Percentiles rank a stretch among this genome's conserved stretches.
phyloP scores from a whole-genome alignment of 202 grass and related monocot species.

The Panicum hallii region DNA sequence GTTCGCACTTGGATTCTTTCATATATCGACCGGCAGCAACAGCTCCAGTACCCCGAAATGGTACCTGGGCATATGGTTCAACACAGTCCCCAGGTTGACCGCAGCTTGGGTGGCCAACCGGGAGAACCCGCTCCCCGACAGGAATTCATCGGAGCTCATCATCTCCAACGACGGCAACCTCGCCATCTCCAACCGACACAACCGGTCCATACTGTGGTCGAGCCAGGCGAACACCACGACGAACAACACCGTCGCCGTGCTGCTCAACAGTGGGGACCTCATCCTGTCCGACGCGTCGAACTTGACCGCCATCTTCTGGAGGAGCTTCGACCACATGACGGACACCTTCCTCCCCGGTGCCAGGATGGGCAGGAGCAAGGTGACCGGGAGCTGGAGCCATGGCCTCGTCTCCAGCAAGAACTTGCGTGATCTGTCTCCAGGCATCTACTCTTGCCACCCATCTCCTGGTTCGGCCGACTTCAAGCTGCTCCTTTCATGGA shows the following conservation, averaged over 20 bases:
- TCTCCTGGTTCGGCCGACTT: not conserved
- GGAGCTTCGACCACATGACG: conserved; percentile 45
- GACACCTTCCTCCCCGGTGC: conserved; percentile 44
- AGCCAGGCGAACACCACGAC: conserved; percentile 8
- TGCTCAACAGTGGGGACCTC: not conserved
- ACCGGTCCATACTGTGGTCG: conserved; percentile 28
- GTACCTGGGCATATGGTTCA: no score
- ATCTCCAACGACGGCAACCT: no score
- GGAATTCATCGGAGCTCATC: no score
- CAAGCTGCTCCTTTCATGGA: conserved; percentile 33
- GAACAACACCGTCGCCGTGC: not conserved
- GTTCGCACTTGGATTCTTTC: no score
- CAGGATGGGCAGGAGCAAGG: no score
- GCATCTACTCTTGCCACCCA: conserved; percentile 11
- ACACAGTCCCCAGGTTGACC: no score
- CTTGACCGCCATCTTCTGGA: not conserved
- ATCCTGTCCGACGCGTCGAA: not conserved
- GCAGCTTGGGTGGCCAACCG: no score
- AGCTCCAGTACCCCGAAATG: no score
- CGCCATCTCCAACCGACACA: no score
- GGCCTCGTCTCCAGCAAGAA: not conserved
- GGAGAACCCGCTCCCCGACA: no score
- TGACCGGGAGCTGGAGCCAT: no score
- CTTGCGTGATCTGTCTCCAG: conserved; percentile 23
- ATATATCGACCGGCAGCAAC: no score